Percentiles rank a stretch among this genome's conserved stretches.
These are phyloP conservation scores for Skeletonema grethae DNA, from an alignment of 108 stramenopile species.

Conservation along the genomic window DNA sequence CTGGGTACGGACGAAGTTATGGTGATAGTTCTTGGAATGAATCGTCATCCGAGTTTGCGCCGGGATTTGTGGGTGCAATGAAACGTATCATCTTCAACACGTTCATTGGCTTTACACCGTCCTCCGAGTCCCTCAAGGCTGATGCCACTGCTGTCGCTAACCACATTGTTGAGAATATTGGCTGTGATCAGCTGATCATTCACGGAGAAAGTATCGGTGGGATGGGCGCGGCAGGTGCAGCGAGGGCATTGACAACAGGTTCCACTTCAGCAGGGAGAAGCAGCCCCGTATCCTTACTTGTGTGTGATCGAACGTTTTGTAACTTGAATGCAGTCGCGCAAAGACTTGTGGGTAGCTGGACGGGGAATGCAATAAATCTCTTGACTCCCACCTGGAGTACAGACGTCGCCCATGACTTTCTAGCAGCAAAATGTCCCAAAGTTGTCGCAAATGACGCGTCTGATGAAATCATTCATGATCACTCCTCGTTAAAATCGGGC, in stretches of 20 bases:
- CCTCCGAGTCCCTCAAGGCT: constrained; percentile 70
- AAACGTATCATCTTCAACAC: constrained; percentile 52
- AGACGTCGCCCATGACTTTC: constrained; percentile 79
- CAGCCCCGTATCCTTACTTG: constrained; percentile 50
- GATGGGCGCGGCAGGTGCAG: constrained; percentile 82
- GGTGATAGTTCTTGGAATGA: constrained; percentile 41
- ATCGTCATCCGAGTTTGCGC: constrained; percentile 30
- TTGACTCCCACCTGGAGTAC: constrained; percentile 84
- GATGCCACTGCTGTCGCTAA: constrained; percentile 70
- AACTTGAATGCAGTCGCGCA: constrained; percentile 86
- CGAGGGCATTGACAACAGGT: constrained; percentile 42
- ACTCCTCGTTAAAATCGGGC: constrained; percentile 80
- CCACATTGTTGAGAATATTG: constrained; percentile 60
- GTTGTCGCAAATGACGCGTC: constrained; percentile 84
- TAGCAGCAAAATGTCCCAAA: constrained; percentile 79
- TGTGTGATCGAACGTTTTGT: constrained; percentile 90
- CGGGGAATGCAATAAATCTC: constrained; percentile 74
- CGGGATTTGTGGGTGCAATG: constrained; percentile 53
- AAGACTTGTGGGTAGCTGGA: constrained; percentile 84
- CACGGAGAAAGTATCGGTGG: constrained; percentile 91
- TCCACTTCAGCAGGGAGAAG: constrained; percentile 13
- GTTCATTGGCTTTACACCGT: constrained; percentile 64
- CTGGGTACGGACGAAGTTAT: constrained; percentile 82
- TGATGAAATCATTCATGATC: constrained; percentile 83
- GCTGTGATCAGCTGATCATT: constrained; percentile 67